Conservation (phyloP, 1,284 basidiomycete genomes). For the Tranzscheliella williamsii region DNA sequence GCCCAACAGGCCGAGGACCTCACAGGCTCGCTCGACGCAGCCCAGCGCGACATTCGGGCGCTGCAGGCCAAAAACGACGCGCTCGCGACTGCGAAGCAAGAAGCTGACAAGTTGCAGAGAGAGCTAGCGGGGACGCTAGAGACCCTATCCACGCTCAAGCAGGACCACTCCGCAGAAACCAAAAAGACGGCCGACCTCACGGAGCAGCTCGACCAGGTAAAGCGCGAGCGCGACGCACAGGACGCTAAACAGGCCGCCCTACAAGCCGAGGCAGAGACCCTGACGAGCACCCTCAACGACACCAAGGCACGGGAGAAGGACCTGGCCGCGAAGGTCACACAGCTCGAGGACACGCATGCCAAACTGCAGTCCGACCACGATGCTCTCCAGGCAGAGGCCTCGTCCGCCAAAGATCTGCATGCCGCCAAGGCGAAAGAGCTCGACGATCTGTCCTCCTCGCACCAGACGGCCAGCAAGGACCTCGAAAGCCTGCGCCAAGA, state of each 20-base stretch:
- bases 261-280: not conserved
- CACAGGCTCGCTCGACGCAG: not conserved
- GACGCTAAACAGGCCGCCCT: conserved; percentile 10
- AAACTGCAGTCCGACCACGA: not conserved
- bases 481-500: not conserved
- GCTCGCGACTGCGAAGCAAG: not conserved
- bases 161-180: conserved; percentile 3
- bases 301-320: not conserved
- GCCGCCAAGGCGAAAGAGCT: not conserved
- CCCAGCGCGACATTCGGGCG: not conserved
- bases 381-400: not conserved
- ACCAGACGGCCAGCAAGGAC: not conserved
- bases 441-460: not conserved
- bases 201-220: not conserved
- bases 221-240: not conserved
- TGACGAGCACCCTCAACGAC: not conserved
- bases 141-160: conserved; percentile 2
- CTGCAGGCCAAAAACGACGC: not conserved
- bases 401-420: not conserved
- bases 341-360: not conserved
- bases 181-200: not conserved
- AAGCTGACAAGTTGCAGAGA: not conserved
- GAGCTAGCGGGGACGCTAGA: not conserved
- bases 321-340: not conserved
- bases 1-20: not conserved